Percentiles rank a stretch among this genome's conserved stretches.
Conservation (phyloP, 805 yeast species). For the Zygosaccharomyces rouxii region DNA sequence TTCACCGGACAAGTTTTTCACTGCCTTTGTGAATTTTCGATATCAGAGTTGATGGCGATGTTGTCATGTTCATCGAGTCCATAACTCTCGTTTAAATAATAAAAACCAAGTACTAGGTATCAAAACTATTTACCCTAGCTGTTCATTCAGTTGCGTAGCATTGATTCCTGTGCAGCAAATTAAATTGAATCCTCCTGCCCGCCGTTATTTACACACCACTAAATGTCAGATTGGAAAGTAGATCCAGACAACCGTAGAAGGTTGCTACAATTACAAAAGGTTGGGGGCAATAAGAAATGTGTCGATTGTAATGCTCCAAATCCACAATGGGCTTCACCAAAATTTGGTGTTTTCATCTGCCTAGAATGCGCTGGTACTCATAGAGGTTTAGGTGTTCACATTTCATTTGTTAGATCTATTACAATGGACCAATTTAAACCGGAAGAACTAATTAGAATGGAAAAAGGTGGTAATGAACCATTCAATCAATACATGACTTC, state of each 20-base stretch:
- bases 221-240: slow-evolving; percentile 72
- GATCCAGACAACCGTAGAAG: slow-evolving; percentile 90
- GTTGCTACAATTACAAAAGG: slow-evolving; percentile 69
- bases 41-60: neutral
- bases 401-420: slow-evolving; percentile 92
- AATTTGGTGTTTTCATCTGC: slow-evolving; percentile 95
- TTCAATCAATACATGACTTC: slow-evolving; percentile 63
- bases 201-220: neutral
- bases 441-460: slow-evolving; percentile 88
- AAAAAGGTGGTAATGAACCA: slow-evolving; percentile 83
- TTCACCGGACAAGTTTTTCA: neutral
- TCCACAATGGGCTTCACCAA: slow-evolving; percentile 99
- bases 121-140: neutral
- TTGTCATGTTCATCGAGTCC: neutral
- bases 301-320: slow-evolving; percentile 93
- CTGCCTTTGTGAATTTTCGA: neutral
- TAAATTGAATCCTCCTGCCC: no score
- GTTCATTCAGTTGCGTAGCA: neutral
- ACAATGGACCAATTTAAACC: slow-evolving; percentile 98
- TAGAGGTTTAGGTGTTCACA: slow-evolving; percentile 93
- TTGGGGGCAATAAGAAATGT: slow-evolving; percentile 80
- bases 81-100: neutral
- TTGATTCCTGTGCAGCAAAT: no score
- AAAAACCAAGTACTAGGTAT: neutral
- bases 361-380: slow-evolving; percentile 97